phyloP scores from a whole-genome alignment of 805 yeast species.

The Monosporozyma servazzii region DNA sequence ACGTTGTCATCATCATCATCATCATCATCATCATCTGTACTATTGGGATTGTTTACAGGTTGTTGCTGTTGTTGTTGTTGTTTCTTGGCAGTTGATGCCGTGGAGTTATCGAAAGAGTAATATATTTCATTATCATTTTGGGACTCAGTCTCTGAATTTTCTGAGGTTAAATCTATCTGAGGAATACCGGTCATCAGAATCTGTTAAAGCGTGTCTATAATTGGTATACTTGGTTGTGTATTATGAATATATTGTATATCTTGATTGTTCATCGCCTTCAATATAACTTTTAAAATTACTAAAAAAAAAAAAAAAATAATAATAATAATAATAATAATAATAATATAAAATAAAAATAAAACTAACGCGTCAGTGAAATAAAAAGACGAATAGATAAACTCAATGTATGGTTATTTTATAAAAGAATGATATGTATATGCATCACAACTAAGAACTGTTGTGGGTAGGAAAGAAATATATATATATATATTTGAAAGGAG shows the following conservation, averaged over 20 bases:
- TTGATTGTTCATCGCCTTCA: too few species aligned
- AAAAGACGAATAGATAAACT: too few species aligned
- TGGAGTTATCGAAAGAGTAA: not conserved
- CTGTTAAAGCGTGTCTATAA: not conserved
- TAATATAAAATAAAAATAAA: too few species aligned
- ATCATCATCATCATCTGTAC: not conserved
- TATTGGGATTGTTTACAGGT: not conserved
- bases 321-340: too few species aligned
- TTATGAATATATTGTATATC: too few species aligned
- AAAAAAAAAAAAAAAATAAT: too few species aligned
- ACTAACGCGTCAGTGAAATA: too few species aligned
- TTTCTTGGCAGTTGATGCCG: not conserved
- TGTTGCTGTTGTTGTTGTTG: not conserved
- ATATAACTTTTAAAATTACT: too few species aligned
- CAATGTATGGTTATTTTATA: not conserved
- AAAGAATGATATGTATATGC: not conserved
- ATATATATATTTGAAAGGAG: not conserved
- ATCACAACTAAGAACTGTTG: not conserved
- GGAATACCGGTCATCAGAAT: not conserved
- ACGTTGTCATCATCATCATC: slow-evolving; percentile 1
- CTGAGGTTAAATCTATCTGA: slow-evolving; percentile 15
- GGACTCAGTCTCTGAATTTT: slow-evolving; percentile 6
- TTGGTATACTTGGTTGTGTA: not conserved
- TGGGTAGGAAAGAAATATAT: too few species aligned
- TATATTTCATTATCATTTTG: not conserved